Percentiles rank a stretch among this genome's conserved stretches.
Evolutionary conservation across 805 yeast genomes (phyloP).

Genomic region (Saccharomyces mikatae): DNA sequence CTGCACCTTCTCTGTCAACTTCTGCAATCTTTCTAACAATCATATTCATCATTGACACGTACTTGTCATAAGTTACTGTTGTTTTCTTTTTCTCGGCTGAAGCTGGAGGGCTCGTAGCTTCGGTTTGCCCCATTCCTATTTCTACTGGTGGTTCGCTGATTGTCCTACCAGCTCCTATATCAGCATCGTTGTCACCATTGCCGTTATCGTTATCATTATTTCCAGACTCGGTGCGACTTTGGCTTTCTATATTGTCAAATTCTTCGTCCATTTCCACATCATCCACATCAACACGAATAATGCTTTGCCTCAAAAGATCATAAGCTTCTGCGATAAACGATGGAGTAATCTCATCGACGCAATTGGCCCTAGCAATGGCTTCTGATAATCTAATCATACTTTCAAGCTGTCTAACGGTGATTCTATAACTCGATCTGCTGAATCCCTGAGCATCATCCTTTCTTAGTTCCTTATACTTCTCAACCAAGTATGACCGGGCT

Average conservation of each 20-base stretch:
- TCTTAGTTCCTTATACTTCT: slow-evolving; percentile 76
- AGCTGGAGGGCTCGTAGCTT: slow-evolving; percentile 4
- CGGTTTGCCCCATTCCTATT: not conserved
- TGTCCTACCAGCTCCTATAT: slow-evolving; percentile 7
- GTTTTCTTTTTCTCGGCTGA: slow-evolving; percentile 32
- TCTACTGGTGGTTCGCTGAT: slow-evolving; percentile 1
- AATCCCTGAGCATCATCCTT: slow-evolving; percentile 86
- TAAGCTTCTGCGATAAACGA: slow-evolving; percentile 89
- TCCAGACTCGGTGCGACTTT: slow-evolving; percentile 10
- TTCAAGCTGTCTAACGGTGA: slow-evolving; percentile 94
- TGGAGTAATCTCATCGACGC: slow-evolving; percentile 80
- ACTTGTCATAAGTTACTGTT: slow-evolving; percentile 76
- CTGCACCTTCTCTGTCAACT: slow-evolving; percentile 42
- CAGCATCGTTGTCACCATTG: slow-evolving; percentile 5
- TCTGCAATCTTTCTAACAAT: slow-evolving; percentile 61
- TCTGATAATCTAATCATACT: slow-evolving; percentile 88
- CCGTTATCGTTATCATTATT: slow-evolving; percentile 10
- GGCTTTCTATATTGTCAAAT: slow-evolving; percentile 11
- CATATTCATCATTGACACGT: slow-evolving; percentile 73
- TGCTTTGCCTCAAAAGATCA: slow-evolving; percentile 79
- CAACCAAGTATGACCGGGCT: slow-evolving; percentile 69
- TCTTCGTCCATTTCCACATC: slow-evolving; percentile 83
- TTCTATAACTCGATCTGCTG: slow-evolving; percentile 72
- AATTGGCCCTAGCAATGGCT: slow-evolving; percentile 94
- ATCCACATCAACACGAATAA: slow-evolving; percentile 88